Base-by-base conservation (phyloP, 2,329 filamentous ascomycete species). In the Ceratocystis lukuohia region DNA sequence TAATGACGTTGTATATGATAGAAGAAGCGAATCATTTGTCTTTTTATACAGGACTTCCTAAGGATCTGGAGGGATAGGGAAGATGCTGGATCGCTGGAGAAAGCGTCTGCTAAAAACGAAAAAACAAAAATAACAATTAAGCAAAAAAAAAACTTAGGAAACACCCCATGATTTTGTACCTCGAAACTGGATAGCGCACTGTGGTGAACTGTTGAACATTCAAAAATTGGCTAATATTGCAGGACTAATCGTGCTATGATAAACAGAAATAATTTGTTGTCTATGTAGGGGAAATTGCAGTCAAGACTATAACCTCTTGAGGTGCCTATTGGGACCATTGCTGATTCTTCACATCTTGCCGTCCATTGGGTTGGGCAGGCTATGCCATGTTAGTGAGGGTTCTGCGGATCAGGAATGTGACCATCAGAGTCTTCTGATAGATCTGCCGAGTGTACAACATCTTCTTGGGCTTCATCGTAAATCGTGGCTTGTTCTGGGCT, bases 111-210 rank as follows among this genome's bases (percentile, higher is more conserved):
- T 48, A 28, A 48, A 63, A 63, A 50, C 41, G 37, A 63, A 63
- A 46, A 62, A 45, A 63, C 37, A 30, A 50, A 59, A 59, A 59
- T 30, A 30, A 63, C 61, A 63, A 63, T 50, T 28, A 63, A 63
- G 61, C 28, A 63, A 63, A 63, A 63, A 62, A 62, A 63, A 63
- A 33, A 59, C 53, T 46, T 63, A 46, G 12, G 61, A 63, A 63
- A 63, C 20, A 30, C 61, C 61, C 48, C 5, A 48, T 63, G 61
- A 45, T 48, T 22, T 50, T 30, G 53, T 37, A 33, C 17, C 7
- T 57, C 17, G 12, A 17, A 17, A 1, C 30, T 17, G 12, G 20
- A n/a, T 33, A 28, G 17, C n/a, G 28, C 6, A 33, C 2, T 57
- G 6, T 17, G 17, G 5, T 25, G 5, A 28, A 33, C 22, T 33